These are phyloP conservation scores for Plasmopara viticola DNA, from an alignment of 352 stramenopile species.

Conservation along the genomic window DNA sequence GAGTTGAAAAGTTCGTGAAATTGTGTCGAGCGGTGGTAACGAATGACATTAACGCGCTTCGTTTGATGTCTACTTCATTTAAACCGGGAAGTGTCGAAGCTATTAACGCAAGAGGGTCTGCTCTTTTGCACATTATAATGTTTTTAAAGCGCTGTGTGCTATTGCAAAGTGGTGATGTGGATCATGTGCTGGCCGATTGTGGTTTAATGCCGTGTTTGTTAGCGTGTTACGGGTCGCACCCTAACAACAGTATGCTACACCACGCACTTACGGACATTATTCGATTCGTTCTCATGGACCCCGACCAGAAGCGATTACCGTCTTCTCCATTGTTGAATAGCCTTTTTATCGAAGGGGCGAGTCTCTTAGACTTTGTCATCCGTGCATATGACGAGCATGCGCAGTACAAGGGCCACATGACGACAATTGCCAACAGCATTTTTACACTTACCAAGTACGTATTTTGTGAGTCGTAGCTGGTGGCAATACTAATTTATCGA, in stretches of 20 bases:
- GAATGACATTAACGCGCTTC: slow-evolving; percentile 36
- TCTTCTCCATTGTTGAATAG: slow-evolving; percentile 76
- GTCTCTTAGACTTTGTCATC: slow-evolving; percentile 80
- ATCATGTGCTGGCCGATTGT: slow-evolving; percentile 62
- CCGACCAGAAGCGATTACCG: slow-evolving; percentile 72
- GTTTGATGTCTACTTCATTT: slow-evolving; percentile 38
- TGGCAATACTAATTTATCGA: neutral
- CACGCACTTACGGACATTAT: slow-evolving; percentile 84
- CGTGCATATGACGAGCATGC: slow-evolving; percentile 64
- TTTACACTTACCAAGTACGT: slow-evolving; percentile 83
- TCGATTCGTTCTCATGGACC: slow-evolving; percentile 78
- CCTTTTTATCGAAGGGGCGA: slow-evolving; percentile 61
- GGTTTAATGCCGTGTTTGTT: slow-evolving; percentile 80
- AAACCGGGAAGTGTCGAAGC: slow-evolving; percentile 31
- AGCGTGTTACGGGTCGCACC: slow-evolving; percentile 68
- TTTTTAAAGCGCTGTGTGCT: slow-evolving; percentile 83
- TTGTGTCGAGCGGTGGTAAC: slow-evolving; percentile 64
- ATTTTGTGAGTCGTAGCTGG: neutral
- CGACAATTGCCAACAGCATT: slow-evolving; percentile 85
- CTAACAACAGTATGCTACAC: slow-evolving; percentile 78
- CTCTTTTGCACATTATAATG: slow-evolving; percentile 66
- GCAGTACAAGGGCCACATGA: slow-evolving; percentile 87
- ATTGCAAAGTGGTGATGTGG: slow-evolving; percentile 63
- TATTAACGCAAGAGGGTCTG: slow-evolving; percentile 61
- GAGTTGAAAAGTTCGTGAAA: slow-evolving; percentile 76